Conservation (phyloP, 2,329 filamentous ascomycete genomes). For the Alternaria novae-zelandiae region DNA sequence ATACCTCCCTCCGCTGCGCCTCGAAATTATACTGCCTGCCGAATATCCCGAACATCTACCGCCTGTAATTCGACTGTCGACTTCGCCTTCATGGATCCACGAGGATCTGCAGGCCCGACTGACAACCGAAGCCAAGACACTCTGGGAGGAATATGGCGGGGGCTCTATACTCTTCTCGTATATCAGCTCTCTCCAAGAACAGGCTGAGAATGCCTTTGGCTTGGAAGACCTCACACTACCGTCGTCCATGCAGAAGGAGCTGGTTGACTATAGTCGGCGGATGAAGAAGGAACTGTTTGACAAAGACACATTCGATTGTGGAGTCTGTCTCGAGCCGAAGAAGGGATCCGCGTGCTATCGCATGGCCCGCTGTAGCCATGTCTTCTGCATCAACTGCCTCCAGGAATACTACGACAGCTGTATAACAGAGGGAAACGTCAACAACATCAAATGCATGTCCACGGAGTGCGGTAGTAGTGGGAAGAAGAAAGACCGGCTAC, state of each 20-base stretch:
- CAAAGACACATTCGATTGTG: slow-evolving; percentile 84
- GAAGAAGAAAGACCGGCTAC: slow-evolving; percentile 62
- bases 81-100: slow-evolving; percentile 62
- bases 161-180: slow-evolving; percentile 65
- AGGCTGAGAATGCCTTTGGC: slow-evolving; percentile 62
- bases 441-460: slow-evolving; percentile 78
- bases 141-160: slow-evolving; percentile 67
- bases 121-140: slow-evolving; percentile 52
- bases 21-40: slow-evolving; percentile 60
- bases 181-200: slow-evolving; percentile 66
- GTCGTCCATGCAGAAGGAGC: slow-evolving; percentile 65
- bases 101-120: slow-evolving; percentile 53
- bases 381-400: slow-evolving; percentile 88
- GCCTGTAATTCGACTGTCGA: slow-evolving; percentile 58
- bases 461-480: slow-evolving; percentile 65
- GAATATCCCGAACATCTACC: slow-evolving; percentile 62
- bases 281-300: slow-evolving; percentile 79
- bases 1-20: slow-evolving; percentile 62
- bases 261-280: slow-evolving; percentile 80
- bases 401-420: slow-evolving; percentile 89
- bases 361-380: slow-evolving; percentile 83
- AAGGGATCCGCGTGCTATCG: slow-evolving; percentile 83
- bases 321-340: slow-evolving; percentile 89
- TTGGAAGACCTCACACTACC: slow-evolving; percentile 58
- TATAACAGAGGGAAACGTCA: slow-evolving; percentile 83